A percentile compares a stretch with the other conserved stretches of the same genome.
Evolutionary conservation across 1,284 basidiomycete genomes (phyloP).

Genomic region (Phylloboletellus chloephorus): DNA sequence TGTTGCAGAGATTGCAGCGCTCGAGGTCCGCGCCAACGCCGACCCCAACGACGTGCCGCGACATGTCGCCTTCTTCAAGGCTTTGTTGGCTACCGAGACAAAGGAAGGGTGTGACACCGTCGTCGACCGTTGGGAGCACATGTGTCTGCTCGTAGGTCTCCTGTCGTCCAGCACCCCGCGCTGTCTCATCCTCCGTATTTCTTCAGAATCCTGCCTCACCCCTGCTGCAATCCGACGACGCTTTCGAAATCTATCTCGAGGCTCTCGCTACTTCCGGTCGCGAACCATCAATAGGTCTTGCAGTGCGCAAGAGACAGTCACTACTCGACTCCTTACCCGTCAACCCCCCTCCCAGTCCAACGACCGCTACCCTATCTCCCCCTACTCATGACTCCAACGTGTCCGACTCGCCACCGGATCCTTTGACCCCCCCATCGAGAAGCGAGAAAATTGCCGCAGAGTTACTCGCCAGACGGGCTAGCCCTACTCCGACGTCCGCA

Average conservation of each 20-base stretch:
- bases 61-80: slow-evolving; percentile 66
- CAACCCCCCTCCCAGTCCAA: slow-evolving; percentile 15
- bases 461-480: slow-evolving; percentile 41
- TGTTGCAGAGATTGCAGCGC: slow-evolving; percentile 60
- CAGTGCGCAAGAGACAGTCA: slow-evolving; percentile 62
- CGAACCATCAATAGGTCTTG: slow-evolving; percentile 52
- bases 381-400: slow-evolving; percentile 1
- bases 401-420: slow-evolving; percentile 19
- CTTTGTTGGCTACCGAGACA: slow-evolving; percentile 56
- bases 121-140: slow-evolving; percentile 73
- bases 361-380: too few relatives aligned
- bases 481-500: slow-evolving; percentile 15
- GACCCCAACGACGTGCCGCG: slow-evolving; percentile 60
- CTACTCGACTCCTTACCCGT: slow-evolving; percentile 42
- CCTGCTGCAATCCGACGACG: slow-evolving; percentile 58
- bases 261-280: slow-evolving; percentile 60
- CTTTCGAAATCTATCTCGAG: slow-evolving; percentile 67
- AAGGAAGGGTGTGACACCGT: slow-evolving; percentile 66
- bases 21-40: slow-evolving; percentile 72
- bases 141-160: slow-evolving; percentile 69
- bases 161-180: not conserved
- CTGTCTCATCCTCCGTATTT: slow-evolving; percentile 3
- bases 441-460: slow-evolving; percentile 56
- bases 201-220: slow-evolving; percentile 60
- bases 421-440: slow-evolving; percentile 23